A percentile compares a stretch with the other conserved stretches of the same genome.
phyloP scores from a whole-genome alignment of 768 basidiomycete genomes.

The Tubosaeta brunneosetosa region DNA sequence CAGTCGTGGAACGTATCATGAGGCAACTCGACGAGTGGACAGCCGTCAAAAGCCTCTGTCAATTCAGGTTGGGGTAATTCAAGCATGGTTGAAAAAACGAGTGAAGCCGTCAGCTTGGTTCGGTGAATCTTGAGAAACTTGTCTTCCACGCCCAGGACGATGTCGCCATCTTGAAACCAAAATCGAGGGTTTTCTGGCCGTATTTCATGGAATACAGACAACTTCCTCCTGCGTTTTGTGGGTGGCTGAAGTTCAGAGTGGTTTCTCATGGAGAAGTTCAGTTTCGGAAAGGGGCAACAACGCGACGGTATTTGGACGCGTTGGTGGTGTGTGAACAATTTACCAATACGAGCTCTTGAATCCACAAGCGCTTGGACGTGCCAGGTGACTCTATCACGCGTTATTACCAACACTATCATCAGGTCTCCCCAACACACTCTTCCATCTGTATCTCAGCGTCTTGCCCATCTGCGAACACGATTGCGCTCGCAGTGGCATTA shows the following conservation, averaged over 20 bases:
- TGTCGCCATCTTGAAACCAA: conserved; percentile 36
- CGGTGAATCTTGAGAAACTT: conserved; percentile 26
- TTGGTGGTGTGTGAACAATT: not conserved
- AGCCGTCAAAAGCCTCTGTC: conserved; percentile 29
- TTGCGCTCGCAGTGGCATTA: not conserved
- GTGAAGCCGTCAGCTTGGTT: conserved; percentile 3
- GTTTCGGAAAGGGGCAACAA: not conserved
- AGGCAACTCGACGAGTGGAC: conserved; percentile 27
- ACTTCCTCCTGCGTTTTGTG: conserved; percentile 3
- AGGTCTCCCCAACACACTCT: not conserved
- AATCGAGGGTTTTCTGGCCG: conserved; percentile 1
- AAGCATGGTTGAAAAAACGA: conserved; percentile 36
- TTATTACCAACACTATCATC: too few relatives aligned
- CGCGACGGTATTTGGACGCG: not conserved
- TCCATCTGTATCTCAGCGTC: not conserved
- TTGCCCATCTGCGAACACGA: not conserved
- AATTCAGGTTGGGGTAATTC: conserved; percentile 28
- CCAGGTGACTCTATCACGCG: too few relatives aligned
- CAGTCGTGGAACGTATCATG: conserved; percentile 28
- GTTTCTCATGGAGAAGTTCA: not conserved
- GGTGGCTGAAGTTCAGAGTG: not conserved
- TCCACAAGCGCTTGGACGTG: too few relatives aligned
- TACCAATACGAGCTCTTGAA: too few relatives aligned
- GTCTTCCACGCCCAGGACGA: conserved; percentile 27
- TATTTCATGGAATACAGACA: not conserved